These are phyloP conservation scores for Nigrograna mackinnonii DNA, from an alignment of 2,329 filamentous ascomycete species.

Conservation along the genomic window DNA sequence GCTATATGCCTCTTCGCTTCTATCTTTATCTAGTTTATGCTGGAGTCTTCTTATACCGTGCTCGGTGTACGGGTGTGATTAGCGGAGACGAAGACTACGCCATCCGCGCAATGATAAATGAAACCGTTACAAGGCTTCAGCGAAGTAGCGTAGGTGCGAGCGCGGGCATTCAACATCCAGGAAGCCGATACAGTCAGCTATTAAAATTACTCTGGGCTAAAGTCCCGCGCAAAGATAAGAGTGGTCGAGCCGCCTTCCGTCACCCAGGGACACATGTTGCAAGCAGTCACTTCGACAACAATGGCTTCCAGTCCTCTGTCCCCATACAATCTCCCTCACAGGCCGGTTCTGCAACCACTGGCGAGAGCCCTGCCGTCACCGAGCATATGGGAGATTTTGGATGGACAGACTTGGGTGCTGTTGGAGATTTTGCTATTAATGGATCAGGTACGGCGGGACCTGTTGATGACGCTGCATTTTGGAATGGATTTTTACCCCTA, in stretches of 20 bases:
- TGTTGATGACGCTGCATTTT: slow-evolving; percentile 31
- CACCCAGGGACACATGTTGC: slow-evolving; percentile 36
- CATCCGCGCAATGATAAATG: slow-evolving; percentile 51
- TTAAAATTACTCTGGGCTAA: slow-evolving; percentile 54
- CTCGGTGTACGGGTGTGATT: slow-evolving; percentile 53
- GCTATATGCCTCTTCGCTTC: slow-evolving; percentile 54
- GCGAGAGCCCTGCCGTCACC: slow-evolving; percentile 45
- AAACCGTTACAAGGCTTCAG: slow-evolving; percentile 48
- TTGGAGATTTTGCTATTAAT: slow-evolving; percentile 53
- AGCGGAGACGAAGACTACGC: slow-evolving; percentile 50
- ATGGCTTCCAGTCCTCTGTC: slow-evolving; percentile 13
- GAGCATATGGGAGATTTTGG: slow-evolving; percentile 54
- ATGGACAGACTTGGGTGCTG: slow-evolving; percentile 53
- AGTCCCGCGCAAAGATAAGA: slow-evolving; percentile 40
- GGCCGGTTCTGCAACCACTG: slow-evolving; percentile 42
- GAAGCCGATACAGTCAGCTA: slow-evolving; percentile 50
- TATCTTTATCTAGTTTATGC: slow-evolving; percentile 55
- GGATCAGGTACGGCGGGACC: slow-evolving; percentile 32
- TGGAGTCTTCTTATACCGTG: slow-evolving; percentile 54
- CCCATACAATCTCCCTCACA: slow-evolving; percentile 35
- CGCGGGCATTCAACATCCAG: slow-evolving; percentile 48
- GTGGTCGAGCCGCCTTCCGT: slow-evolving; percentile 23
- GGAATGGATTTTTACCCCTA: slow-evolving; percentile 40
- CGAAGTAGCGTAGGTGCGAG: slow-evolving; percentile 43
- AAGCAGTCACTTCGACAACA: slow-evolving; percentile 27